A percentile compares a stretch with the other conserved stretches of the same genome.
Conservation (phyloP, 1,139 yeast genomes). For the Hansenula sp. region DNA sequence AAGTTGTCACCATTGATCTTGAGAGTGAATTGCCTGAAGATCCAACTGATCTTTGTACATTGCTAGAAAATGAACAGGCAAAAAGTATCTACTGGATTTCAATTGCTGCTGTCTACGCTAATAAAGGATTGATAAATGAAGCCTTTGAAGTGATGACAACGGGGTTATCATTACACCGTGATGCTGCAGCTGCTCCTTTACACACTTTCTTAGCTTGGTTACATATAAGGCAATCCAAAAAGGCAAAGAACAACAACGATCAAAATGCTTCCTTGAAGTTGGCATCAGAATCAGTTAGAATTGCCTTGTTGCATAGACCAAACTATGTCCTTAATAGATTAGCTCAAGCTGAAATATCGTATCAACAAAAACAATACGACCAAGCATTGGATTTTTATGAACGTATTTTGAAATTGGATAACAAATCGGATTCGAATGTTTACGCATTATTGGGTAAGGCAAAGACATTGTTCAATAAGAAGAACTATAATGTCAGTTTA, state of each 20-base stretch:
- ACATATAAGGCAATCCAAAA: slow-evolving; percentile 46
- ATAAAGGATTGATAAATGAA: slow-evolving; percentile 52
- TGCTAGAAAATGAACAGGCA: slow-evolving; percentile 76
- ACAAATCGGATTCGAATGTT: slow-evolving; percentile 47
- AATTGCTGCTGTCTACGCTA: slow-evolving; percentile 76
- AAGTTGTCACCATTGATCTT: slow-evolving; percentile 65
- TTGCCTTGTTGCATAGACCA: slow-evolving; percentile 35
- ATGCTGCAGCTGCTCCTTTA: slow-evolving; percentile 47
- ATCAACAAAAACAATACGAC: slow-evolving; percentile 48
- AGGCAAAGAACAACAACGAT: slow-evolving; percentile 26
- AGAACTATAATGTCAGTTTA: slow-evolving; percentile 69
- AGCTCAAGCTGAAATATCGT: slow-evolving; percentile 53
- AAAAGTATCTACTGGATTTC: slow-evolving; percentile 78
- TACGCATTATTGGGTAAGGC: slow-evolving; percentile 86
- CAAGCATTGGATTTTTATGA: slow-evolving; percentile 65
- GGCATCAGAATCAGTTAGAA: slow-evolving; percentile 31
- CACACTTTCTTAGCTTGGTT: slow-evolving; percentile 75
- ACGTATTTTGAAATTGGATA: slow-evolving; percentile 38
- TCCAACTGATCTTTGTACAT: slow-evolving; percentile 72
- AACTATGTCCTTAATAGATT: slow-evolving; percentile 46
- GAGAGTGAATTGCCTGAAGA: slow-evolving; percentile 82
- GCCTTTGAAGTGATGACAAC: slow-evolving; percentile 60
- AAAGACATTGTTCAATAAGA: slow-evolving; percentile 66
- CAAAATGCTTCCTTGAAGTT: slow-evolving; percentile 25
- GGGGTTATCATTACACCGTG: slow-evolving; percentile 46